Base-by-base conservation (phyloP, 2,329 filamentous ascomycete genomes). In the Arthrobotrys iridis region DNA sequence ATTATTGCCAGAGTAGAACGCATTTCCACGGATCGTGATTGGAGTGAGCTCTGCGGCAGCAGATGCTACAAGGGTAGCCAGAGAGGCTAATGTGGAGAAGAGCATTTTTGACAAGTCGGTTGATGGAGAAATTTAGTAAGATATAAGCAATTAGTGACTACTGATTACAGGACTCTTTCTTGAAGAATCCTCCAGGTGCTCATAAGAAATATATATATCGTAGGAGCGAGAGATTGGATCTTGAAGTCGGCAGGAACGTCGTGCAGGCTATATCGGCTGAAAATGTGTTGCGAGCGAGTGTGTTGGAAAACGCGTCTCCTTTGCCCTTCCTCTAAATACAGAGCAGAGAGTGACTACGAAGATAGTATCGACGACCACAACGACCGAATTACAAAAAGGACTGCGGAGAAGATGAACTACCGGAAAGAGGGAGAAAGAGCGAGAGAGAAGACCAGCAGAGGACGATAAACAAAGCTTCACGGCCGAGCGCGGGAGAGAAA, bases 1-100 rank as follows among this genome's bases (percentile, higher is more conserved):
- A 58, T 87, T 80, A 72, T 86, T 80, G 72, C 88, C 88, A 77
- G 87, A 85, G 82, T 88, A 90, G 84, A 90, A 90, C 71, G 88
- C 87, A 81, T 76, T 75, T 57, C 71, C 71, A 24, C 58, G 57
- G 58, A 75, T 52, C 22, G 71, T 75, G 63, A 75, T 64, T 10
- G 71, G 71, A 30, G 71, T 75, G 30, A 75, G 71, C 24, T 13
- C 48, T 48, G 71, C 71, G 30, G 57, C 63, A 41, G 77, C 73
- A 68, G 30, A 57, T 40, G 78, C 81, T 62, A 82, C 78, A 43
- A 40, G 33, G 30, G 45, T 24, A 11, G 41, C 58, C 24, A 30
- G 40, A 45, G 83, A 65, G 79, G 86, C 85, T 85, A 81, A 89
- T 89, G 81, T 88, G 87, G 83, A 88, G 88, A 79, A 89, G 11